Base-by-base conservation (phyloP, 1,284 basidiomycete genomes). In the Peniophora sp. region DNA sequence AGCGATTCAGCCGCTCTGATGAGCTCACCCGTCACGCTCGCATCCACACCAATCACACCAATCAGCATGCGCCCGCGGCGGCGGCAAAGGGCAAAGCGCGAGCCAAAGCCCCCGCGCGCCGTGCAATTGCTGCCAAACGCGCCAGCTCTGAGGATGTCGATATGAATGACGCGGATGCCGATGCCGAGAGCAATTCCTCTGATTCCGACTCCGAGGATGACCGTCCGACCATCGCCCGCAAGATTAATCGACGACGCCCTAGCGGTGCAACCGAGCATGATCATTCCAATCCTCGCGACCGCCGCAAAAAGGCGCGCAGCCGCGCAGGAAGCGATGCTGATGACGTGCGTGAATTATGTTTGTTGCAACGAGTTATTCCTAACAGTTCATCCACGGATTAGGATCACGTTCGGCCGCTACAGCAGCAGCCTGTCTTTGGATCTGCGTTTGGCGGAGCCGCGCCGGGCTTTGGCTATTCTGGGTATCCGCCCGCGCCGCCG, bases 1-100 rank as follows among this genome's bases (percentile, higher is more conserved):
- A 98, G 69, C 89, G 94, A 24, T 99, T 99, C 70, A 96, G 92
- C 27, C 85, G 96, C 56, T 95, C 92, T 17, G 96, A 99, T 72
- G 96, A 99, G 69, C 81, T 99, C 58, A 99, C 96, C 20, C 81
- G 96, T 52, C 96, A 99, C 63, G 88, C 92, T 0, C 83, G 96
- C 51, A 99, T 98, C 60, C 96, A 99, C 68, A 85, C 70, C 58
- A 83, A 78, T 58, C 74, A 83, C 68, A 69, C 53, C 68, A 59
- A 50, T 53, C 53, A 60, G 5, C 27, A 45, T 41, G 60, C 54
- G 54, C 52, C 52, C 53, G 53, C 17, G 48, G 27, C 43, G 5
- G 27, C 27, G 6, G 27, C 27, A 5, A 32, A 32, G 27, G 27
- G 27, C 27, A 32, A 32, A 32, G 27, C 27, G 27, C 27, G 27